These are phyloP conservation scores for Clohesyomyces aquaticus DNA, from an alignment of 495 filamentous ascomycete species.

Conservation along the genomic window DNA sequence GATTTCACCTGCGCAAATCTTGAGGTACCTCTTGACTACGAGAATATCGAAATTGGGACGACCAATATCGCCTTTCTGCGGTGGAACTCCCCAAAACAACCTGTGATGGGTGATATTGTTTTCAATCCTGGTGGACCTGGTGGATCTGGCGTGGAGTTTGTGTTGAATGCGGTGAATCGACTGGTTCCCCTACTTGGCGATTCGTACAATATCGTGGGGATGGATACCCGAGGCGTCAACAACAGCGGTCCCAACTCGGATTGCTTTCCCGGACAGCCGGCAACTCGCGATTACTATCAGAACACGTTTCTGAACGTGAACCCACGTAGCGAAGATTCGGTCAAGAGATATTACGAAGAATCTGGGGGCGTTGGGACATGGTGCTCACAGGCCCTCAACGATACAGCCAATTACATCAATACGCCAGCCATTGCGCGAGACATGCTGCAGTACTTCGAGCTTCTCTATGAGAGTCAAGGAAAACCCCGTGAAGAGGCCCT, in stretches of 20 bases:
- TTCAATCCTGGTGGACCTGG: conserved; percentile 55
- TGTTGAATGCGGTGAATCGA: background rate
- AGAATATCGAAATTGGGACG: conserved; percentile 42
- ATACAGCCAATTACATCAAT: conserved; percentile 48
- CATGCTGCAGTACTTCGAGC: conserved; percentile 57
- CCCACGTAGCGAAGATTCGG: conserved; percentile 36
- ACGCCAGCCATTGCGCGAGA: conserved; percentile 54
- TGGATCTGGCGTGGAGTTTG: conserved; percentile 48
- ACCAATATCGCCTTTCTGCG: conserved; percentile 45
- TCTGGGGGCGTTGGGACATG: conserved; percentile 42
- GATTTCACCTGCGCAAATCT: conserved; percentile 48
- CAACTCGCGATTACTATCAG: conserved; percentile 29
- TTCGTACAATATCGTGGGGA: conserved; percentile 44
- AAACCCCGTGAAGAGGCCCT: conserved; percentile 27
- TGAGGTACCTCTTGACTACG: conserved; percentile 49
- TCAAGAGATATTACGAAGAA: conserved; percentile 40
- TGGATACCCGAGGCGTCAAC: conserved; percentile 27
- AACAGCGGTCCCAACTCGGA: conserved; percentile 15
- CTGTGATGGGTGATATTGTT: conserved; percentile 48
- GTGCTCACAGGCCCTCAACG: conserved; percentile 34
- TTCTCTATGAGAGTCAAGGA: conserved; percentile 48
- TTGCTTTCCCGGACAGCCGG: conserved; percentile 8
- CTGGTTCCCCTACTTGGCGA: conserved; percentile 20
- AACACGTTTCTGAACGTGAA: conserved; percentile 33
- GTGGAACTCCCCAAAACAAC: conserved; percentile 44